phyloP scores from a whole-genome alignment of 169 alveolate species.

The Babesia caballi region DNA sequence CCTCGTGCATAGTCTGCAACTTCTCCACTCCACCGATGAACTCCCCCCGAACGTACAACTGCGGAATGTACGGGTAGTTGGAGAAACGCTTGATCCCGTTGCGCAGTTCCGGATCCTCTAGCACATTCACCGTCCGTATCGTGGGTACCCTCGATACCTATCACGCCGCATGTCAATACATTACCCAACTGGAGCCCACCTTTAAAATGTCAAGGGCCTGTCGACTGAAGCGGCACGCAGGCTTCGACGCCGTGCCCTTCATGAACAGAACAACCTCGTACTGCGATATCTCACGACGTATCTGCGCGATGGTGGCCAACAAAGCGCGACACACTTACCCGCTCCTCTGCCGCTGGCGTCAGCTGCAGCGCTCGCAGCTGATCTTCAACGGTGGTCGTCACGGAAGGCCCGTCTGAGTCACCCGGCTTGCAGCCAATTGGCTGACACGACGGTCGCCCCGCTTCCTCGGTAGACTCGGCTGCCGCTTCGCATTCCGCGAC shows the following conservation, averaged over 20 bases:
- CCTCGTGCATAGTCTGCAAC: conserved; percentile 82
- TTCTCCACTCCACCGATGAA: conserved; percentile 91
- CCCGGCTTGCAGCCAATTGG: not conserved
- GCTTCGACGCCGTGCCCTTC: conserved; percentile 81
- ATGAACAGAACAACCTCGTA: conserved; percentile 74
- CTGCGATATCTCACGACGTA: conserved; percentile 59
- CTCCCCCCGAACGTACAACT: conserved; percentile 82
- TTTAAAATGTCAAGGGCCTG: conserved; percentile 75
- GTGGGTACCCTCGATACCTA: conserved; percentile 65
- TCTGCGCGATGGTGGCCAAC: conserved; percentile 4
- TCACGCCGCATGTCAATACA: not conserved
- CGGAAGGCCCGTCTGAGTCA: not conserved
- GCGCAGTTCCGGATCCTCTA: conserved; percentile 78
- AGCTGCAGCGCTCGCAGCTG: not conserved
- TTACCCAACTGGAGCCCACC: conserved; percentile 9
- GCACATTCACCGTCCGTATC: conserved; percentile 81
- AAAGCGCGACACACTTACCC: not conserved
- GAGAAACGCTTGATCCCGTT: conserved; percentile 84
- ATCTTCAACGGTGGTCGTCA: not conserved
- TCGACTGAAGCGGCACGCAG: conserved; percentile 76
- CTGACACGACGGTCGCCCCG: not conserved
- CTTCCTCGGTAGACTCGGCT: not conserved
- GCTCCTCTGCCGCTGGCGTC: conserved; percentile 36
- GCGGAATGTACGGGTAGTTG: conserved; percentile 90
- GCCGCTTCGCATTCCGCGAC: not conserved